phyloP scores from a whole-genome alignment of 495 filamentous ascomycete species.

The Articulospora tetracladia region DNA sequence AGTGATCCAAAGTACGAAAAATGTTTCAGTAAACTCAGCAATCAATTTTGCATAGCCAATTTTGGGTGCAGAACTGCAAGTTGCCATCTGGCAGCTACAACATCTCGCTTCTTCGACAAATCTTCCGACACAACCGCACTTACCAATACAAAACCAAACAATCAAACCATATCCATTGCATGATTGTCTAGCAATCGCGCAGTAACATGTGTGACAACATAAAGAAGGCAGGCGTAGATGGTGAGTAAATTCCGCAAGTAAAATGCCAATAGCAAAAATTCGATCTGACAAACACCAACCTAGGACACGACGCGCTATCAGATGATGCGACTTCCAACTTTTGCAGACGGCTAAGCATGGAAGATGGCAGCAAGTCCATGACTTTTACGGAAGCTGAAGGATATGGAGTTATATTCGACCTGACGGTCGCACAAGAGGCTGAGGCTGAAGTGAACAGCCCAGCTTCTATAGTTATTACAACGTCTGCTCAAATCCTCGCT shows the following conservation, averaged over 20 bases:
- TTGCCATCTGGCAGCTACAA: too few species aligned
- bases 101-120: too few species aligned
- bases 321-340: neutral
- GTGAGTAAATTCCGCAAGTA: neutral
- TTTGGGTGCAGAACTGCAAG: too few species aligned
- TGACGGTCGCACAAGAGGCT: neutral
- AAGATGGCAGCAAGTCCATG: neutral
- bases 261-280: neutral
- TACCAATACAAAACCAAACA: too few species aligned
- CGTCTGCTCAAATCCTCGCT: too few species aligned
- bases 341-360: neutral
- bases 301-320: neutral
- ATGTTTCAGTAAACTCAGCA: too few species aligned
- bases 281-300: neutral
- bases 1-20: too few species aligned
- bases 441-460: neutral
- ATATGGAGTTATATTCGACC: neutral
- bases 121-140: too few species aligned
- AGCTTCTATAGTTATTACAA: neutral
- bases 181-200: too few species aligned
- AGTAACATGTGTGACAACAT: too few species aligned
- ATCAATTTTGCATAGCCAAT: too few species aligned
- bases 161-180: too few species aligned
- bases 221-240: neutral
- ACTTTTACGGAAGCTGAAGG: neutral